Conservation (phyloP, 495 filamentous ascomycete species). For the Pyronema domesticum region DNA sequence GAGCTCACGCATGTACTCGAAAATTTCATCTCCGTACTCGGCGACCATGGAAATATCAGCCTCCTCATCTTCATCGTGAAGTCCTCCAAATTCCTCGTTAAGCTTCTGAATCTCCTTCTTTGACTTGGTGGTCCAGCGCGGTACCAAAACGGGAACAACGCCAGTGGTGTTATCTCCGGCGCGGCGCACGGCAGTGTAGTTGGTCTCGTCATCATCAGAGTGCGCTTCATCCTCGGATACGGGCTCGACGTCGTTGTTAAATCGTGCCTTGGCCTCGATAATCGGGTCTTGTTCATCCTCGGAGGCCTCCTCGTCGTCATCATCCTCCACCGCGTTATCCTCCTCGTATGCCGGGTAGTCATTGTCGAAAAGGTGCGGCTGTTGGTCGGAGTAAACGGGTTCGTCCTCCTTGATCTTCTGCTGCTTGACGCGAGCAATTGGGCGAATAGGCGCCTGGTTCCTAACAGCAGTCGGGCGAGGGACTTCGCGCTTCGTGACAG, state of each 20-base stretch:
- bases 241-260: constrained; percentile 8
- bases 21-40: constrained; percentile 92
- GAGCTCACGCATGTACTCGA: constrained; percentile 67
- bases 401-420: constrained; percentile 13
- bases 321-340: constrained; percentile 19
- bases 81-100: constrained; percentile 11
- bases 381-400: constrained; percentile 22
- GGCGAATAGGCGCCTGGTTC: constrained; percentile 13
- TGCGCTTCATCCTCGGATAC: constrained; percentile 20
- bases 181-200: constrained; percentile 8
- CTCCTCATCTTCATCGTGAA: constrained; percentile 53
- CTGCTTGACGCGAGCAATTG: constrained; percentile 18
- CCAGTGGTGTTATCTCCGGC: constrained; percentile 23
- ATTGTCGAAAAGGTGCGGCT: constrained; percentile 21
- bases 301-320: constrained; percentile 18
- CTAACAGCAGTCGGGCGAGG: background rate
- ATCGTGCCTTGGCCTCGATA: constrained; percentile 4
- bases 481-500: constrained; percentile 12
- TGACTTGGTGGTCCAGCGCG: constrained; percentile 18
- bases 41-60: constrained; percentile 98
- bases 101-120: constrained; percentile 17
- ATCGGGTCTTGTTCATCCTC: constrained; percentile 12
- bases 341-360: constrained; percentile 23
- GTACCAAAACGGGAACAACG: constrained; percentile 18
- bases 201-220: constrained; percentile 17